phyloP scores from a whole-genome alignment of 352 stramenopile genomes.

The Globisporangium orthogonon region DNA sequence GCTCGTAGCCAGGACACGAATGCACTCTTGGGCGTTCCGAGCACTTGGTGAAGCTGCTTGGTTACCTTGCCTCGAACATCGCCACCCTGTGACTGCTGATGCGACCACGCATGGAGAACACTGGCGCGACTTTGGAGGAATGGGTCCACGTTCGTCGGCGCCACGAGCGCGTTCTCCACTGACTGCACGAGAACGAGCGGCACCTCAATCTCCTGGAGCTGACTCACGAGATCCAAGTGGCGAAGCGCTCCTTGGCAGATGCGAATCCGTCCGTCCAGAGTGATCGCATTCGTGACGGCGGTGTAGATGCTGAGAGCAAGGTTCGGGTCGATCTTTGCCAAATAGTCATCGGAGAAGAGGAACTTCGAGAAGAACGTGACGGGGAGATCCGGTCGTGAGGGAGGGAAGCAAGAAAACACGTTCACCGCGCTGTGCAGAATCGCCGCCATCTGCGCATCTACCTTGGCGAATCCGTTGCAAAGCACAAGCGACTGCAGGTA shows the following conservation, averaged over 20 bases:
- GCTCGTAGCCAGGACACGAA: conserved; percentile 88
- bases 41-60: conserved; percentile 39
- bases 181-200: conserved; percentile 86
- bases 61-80: conserved; percentile 47
- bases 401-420: conserved; percentile 80
- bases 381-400: conserved; percentile 73
- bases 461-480: conserved; percentile 81
- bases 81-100: conserved; percentile 47
- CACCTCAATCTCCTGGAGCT: conserved; percentile 49
- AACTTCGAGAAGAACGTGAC: conserved; percentile 89
- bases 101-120: conserved; percentile 69
- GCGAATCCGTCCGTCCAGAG: conserved; percentile 80
- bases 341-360: conserved; percentile 89
- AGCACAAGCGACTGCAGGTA: conserved; percentile 69
- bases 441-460: conserved; percentile 70
- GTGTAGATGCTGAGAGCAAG: conserved; percentile 91
- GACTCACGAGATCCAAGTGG: conserved; percentile 57
- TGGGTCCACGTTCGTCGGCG: conserved; percentile 84
- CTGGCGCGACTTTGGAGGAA: conserved; percentile 81
- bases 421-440: conserved; percentile 80
- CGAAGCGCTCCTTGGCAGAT: conserved; percentile 75
- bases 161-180: conserved; percentile 85
- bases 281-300: conserved; percentile 89
- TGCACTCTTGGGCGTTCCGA: conserved; percentile 45
- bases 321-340: conserved; percentile 78